These are phyloP conservation scores for Trifolium subterraneum DNA, from an alignment of 306 rosid species.

Conservation along the genomic window DNA sequence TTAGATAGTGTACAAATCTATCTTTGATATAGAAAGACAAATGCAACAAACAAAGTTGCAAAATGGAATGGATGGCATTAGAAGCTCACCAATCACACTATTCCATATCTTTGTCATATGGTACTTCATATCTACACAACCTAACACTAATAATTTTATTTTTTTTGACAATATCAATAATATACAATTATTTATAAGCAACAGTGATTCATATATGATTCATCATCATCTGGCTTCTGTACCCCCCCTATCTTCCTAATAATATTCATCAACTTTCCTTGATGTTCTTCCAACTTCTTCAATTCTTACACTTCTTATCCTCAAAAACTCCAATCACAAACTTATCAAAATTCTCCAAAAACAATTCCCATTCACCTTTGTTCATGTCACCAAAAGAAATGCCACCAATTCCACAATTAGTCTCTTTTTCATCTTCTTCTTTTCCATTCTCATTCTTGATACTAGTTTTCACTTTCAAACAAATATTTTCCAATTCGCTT, in stretches of 20 bases:
- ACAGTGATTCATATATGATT: slow-evolving; percentile 36
- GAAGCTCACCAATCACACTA: slow-evolving; percentile 64
- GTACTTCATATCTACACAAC: slow-evolving; percentile 50
- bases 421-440: slow-evolving; percentile 36
- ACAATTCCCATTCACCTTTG: slow-evolving; percentile 66
- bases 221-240: slow-evolving; percentile 32
- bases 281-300: slow-evolving; percentile 56
- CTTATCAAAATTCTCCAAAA: slow-evolving; percentile 63
- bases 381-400: slow-evolving; percentile 74
- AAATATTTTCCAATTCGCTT: slow-evolving; percentile 66
- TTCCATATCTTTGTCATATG: slow-evolving; percentile 48
- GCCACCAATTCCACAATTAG: slow-evolving; percentile 45
- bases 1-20: slow-evolving; percentile 41
- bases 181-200: slow-evolving; percentile 52
- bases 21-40: slow-evolving; percentile 35
- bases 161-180: slow-evolving; percentile 25
- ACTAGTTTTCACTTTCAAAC: slow-evolving; percentile 59
- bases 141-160: slow-evolving; percentile 45
- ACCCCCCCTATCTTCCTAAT: slow-evolving; percentile 19
- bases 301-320: slow-evolving; percentile 47
- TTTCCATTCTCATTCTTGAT: slow-evolving; percentile 30
- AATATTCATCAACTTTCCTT: slow-evolving; percentile 54
- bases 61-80: slow-evolving; percentile 71
- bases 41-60: neutral
- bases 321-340: slow-evolving; percentile 55